phyloP scores from a whole-genome alignment of 192 early-diverging fungal species.

The Podila minutissima region DNA sequence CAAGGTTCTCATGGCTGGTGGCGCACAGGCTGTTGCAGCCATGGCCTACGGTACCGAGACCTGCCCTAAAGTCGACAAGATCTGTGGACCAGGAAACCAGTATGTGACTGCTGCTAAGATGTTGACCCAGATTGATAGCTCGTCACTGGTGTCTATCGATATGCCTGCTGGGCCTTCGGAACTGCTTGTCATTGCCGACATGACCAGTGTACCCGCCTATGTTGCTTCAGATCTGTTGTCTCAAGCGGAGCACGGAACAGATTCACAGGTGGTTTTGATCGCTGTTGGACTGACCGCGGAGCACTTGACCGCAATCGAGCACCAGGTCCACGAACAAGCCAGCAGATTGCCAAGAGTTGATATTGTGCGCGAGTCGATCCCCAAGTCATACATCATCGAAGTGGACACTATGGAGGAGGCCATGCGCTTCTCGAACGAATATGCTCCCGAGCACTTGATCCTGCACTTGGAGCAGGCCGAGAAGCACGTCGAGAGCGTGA shows the following conservation, averaged over 20 bases:
- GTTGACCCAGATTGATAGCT: conserved; percentile 93
- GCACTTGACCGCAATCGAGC: conserved; percentile 79
- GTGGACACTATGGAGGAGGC: conserved; percentile 81
- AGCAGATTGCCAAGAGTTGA: conserved; percentile 83
- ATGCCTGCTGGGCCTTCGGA: conserved; percentile 99
- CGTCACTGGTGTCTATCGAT: conserved; percentile 95
- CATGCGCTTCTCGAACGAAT: conserved; percentile 92
- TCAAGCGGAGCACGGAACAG: conserved; percentile 97
- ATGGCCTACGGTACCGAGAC: conserved; percentile 98
- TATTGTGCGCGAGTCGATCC: conserved; percentile 89
- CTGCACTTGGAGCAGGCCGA: conserved; percentile 87
- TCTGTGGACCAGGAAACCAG: conserved; percentile 99
- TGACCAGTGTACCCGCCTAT: conserved; percentile 83
- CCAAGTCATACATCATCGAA: conserved; percentile 83
- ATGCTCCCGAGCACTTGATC: conserved; percentile 98
- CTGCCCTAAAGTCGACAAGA: conserved; percentile 99
- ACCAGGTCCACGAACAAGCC: conserved; percentile 86
- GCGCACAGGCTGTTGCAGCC: conserved; percentile 97
- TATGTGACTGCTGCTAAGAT: conserved; percentile 99
- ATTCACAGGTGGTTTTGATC: conserved; percentile 96
- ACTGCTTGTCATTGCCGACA: conserved; percentile 96
- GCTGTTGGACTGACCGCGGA: conserved; percentile 77
- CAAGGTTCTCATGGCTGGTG: conserved; percentile 91
- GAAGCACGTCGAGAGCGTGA: conserved; percentile 67
- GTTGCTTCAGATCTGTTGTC: conserved; percentile 96